phyloP scores from a whole-genome alignment of 1,284 basidiomycete species.

The Papiliotrema fonsecae region DNA sequence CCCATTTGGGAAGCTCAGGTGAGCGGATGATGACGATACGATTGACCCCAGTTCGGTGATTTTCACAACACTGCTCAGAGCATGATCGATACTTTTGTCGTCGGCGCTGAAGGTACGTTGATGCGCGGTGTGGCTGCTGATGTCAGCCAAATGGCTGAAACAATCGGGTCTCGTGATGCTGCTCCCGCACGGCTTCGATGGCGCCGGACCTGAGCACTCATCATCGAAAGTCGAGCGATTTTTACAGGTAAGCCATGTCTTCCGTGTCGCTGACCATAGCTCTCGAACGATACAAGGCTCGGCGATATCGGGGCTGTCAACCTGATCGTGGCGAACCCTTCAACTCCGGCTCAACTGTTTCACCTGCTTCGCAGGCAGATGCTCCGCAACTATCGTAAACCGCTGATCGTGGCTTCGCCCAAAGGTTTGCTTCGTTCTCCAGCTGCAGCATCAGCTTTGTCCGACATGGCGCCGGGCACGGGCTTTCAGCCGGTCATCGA shows the following conservation, averaged over 20 bases:
- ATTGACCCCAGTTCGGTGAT: constrained; percentile 56
- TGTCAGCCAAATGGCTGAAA: constrained; percentile 81
- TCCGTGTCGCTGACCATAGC: constrained; percentile 16
- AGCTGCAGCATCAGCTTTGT: constrained; percentile 64
- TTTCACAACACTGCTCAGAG: constrained; percentile 87
- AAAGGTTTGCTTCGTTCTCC: constrained; percentile 74
- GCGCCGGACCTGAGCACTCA: constrained; percentile 86
- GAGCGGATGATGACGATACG: constrained; percentile 39
- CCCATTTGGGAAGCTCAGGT: constrained; percentile 83
- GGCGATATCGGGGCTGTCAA: constrained; percentile 58
- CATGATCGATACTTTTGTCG: constrained; percentile 80
- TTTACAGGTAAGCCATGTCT: constrained; percentile 58
- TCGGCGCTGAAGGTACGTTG: constrained; percentile 69
- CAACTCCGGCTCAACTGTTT: constrained; percentile 84
- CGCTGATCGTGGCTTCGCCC: constrained; percentile 73
- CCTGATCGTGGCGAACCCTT: constrained; percentile 77
- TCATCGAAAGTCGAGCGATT: constrained; percentile 78
- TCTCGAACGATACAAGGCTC: constrained; percentile 59
- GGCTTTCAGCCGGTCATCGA: constrained; percentile 67
- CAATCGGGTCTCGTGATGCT: constrained; percentile 83
- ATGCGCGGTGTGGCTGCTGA: neutral
- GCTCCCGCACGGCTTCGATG: constrained; percentile 80
- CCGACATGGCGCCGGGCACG: constrained; percentile 61
- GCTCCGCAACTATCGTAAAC: constrained; percentile 75
- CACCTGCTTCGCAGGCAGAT: constrained; percentile 79